Base-by-base conservation (phyloP, 2,329 filamentous ascomycete species). In the Aspergillus sp. region DNA sequence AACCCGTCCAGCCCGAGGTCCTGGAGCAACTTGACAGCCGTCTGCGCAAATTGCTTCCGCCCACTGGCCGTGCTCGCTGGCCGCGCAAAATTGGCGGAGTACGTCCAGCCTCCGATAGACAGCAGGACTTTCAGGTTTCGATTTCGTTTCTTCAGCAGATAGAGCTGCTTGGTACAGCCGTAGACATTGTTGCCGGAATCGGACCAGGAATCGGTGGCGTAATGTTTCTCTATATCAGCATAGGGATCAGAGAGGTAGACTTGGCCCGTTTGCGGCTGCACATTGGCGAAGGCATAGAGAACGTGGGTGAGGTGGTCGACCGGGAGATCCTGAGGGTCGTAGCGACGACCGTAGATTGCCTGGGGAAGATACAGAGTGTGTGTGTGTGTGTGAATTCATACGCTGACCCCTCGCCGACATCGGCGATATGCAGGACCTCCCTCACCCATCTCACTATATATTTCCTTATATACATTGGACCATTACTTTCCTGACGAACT, bases 241-340 rank as follows among this genome's bases (percentile, higher is more conserved):
- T 82, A 91, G 2, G 76, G 72, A 62, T 94, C 89, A 1, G 83
- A 86, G 11, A 89, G 76, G 65, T 79, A 88, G 72, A 95, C 90
- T 72, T 95, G 89, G 46, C 92, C 92, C 26, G 81, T 84, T 3
- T 93, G 89, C 3, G 85, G 79, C 3, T 83, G 82, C 53, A 96
- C 83, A 68, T 96, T 95, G 66, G 90, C 92, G 73, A 97, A 97
- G 14, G 92, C 82, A 64, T 96, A 96, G n/a, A 96, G 83, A 4
- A 96, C 75, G 66, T 97, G 93, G 0, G 92, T 97, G 40, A 96
- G 82, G 50, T 89, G 87, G 50, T 91, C 82, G 3, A 81, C 84
- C 0, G 89, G 89, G 6, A 97, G 81, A 66, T 95, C 85, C 66
- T 95, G 88, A 0, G 92, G 91, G n/a, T 85, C 82, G 68, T 93